phyloP scores from a whole-genome alignment of 805 yeast species.

The Candida broadrunensis region DNA sequence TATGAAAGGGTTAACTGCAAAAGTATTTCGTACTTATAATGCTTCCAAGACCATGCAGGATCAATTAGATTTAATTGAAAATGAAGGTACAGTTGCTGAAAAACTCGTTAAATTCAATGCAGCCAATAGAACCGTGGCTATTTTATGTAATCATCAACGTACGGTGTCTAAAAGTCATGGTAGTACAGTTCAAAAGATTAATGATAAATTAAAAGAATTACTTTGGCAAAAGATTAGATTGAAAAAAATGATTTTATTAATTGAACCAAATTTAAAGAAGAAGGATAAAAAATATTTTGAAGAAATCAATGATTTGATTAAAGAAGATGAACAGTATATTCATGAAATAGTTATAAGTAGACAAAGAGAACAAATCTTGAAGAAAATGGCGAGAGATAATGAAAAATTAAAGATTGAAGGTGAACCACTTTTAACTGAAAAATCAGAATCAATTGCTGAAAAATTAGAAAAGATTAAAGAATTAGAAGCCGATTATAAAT shows the following conservation, averaged over 20 bases:
- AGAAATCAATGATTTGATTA: constrained; percentile 63
- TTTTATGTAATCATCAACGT: constrained; percentile 95
- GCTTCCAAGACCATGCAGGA: constrained; percentile 98
- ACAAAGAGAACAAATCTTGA: constrained; percentile 61
- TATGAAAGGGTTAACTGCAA: constrained; percentile 92
- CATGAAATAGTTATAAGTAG: constrained; percentile 59
- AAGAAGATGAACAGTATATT: constrained; percentile 60
- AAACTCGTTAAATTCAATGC: constrained; percentile 87
- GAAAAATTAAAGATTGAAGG: constrained; percentile 65
- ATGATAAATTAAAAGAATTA: constrained; percentile 74
- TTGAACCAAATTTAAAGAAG: constrained; percentile 54
- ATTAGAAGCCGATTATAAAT: constrained; percentile 45
- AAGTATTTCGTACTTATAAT: constrained; percentile 95
- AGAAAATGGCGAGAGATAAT: constrained; percentile 72
- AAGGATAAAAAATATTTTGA: constrained; percentile 59
- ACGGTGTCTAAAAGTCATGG: constrained; percentile 86
- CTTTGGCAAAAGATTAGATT: constrained; percentile 78
- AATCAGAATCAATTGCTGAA: constrained; percentile 57
- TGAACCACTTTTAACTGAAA: constrained; percentile 50
- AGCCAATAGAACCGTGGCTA: constrained; percentile 93
- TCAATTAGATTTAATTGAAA: constrained; percentile 79
- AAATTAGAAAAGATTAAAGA: constrained; percentile 57
- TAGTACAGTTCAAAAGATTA: constrained; percentile 72
- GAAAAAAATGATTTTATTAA: constrained; percentile 64
- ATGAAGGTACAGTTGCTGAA: constrained; percentile 84